phyloP scores from a whole-genome alignment of 2,329 filamentous ascomycete species.

The Cladosporium sp. region DNA sequence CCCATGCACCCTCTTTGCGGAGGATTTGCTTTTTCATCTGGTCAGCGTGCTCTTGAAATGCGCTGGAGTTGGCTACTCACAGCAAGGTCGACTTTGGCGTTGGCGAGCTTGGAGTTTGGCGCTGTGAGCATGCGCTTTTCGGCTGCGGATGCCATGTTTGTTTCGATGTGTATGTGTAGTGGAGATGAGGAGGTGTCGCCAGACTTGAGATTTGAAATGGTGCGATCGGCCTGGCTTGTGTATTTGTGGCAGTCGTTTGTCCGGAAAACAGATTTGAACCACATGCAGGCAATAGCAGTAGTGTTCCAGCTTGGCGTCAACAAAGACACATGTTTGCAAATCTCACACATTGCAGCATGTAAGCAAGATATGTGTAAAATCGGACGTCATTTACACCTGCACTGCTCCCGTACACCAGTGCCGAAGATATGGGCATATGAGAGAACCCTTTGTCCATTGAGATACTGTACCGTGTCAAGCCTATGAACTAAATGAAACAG shows the following conservation, averaged over 20 bases:
- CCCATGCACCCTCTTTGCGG: constrained; percentile 35
- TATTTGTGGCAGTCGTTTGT: background rate
- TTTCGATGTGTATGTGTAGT: background rate
- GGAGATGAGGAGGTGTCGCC: background rate
- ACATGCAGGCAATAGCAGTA: background rate
- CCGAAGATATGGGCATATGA: background rate
- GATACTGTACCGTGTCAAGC: background rate
- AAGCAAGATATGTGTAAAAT: background rate
- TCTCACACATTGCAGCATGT: background rate
- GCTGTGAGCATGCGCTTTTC: constrained; percentile 34
- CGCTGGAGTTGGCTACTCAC: background rate
- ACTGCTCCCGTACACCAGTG: background rate
- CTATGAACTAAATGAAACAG: background rate
- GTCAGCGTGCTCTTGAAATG: background rate
- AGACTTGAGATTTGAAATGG: background rate
- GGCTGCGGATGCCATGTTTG: constrained; percentile 22
- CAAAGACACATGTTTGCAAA: background rate
- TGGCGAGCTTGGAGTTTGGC: constrained; percentile 32
- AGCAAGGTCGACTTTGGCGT: constrained; percentile 28
- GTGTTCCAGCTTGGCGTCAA: background rate
- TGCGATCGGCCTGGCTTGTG: background rate
- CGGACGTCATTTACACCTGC: background rate
- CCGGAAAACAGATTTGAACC: background rate
- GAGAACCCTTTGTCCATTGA: background rate
- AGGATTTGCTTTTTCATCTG: constrained; percentile 33